phyloP scores from a whole-genome alignment of 2,329 filamentous ascomycete species.

The Bisporella sp. region DNA sequence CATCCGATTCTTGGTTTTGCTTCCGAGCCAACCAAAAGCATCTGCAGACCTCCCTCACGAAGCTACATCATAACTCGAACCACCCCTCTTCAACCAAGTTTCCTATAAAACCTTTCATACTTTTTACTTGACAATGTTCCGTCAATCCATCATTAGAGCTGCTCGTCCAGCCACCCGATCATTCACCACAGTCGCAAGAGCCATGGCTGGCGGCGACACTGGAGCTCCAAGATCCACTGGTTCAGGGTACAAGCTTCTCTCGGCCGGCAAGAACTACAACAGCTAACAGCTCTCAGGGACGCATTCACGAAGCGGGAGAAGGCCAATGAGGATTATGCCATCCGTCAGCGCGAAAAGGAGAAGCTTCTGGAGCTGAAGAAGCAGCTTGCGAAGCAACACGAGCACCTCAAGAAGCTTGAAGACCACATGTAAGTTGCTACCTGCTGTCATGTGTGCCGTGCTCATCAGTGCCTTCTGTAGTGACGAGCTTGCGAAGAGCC shows the following conservation, averaged over 20 bases:
- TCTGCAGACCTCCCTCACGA: too few species aligned
- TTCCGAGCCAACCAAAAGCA: too few species aligned
- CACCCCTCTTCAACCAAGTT: background rate
- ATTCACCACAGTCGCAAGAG: constrained; percentile 25
- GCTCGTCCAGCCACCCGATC: constrained; percentile 36
- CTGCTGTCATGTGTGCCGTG: background rate
- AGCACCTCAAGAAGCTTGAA: constrained; percentile 78
- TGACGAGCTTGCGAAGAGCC: constrained; percentile 68
- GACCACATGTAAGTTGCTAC: constrained; percentile 66
- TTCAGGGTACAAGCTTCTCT: constrained; percentile 14
- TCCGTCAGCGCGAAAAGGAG: constrained; percentile 9
- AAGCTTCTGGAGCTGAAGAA: constrained; percentile 65
- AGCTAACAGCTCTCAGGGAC: constrained; percentile 50
- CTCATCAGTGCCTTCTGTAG: constrained; percentile 36
- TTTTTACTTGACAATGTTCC: constrained; percentile 50
- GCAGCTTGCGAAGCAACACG: constrained; percentile 69
- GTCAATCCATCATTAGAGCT: constrained; percentile 48
- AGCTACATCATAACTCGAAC: background rate
- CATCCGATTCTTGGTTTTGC: too few species aligned
- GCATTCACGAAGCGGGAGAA: constrained; percentile 89
- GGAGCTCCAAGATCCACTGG: constrained; percentile 20
- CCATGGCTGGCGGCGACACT: constrained; percentile 61
- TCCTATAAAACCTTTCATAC: constrained; percentile 5
- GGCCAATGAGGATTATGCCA: constrained; percentile 37
- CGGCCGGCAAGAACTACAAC: background rate